Percentiles rank a stretch among this genome's conserved stretches.
phyloP scores from a whole-genome alignment of 2,329 filamentous ascomycete genomes.

The Graphilbum sp. region DNA sequence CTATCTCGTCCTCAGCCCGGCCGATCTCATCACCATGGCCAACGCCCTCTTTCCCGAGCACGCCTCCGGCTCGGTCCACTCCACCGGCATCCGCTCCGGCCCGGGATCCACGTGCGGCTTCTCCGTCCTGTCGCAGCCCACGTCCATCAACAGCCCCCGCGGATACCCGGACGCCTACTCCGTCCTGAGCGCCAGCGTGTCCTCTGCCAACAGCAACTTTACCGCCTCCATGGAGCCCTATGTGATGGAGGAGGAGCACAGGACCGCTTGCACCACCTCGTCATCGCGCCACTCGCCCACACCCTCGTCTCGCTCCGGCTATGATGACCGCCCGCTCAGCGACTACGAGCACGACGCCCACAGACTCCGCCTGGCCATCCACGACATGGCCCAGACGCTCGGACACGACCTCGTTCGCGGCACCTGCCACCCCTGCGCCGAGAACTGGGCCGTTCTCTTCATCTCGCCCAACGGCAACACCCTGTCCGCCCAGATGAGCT shows the following conservation, averaged over 20 bases:
- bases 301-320: constrained; percentile 11
- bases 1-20: constrained; percentile 63
- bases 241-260: constrained; percentile 43
- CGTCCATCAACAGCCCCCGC: constrained; percentile 31
- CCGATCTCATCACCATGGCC: constrained; percentile 64
- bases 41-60: constrained; percentile 71
- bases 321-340: constrained; percentile 27
- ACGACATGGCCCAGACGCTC: constrained; percentile 52
- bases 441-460: constrained; percentile 71
- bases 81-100: constrained; percentile 45
- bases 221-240: constrained; percentile 49
- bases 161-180: constrained; percentile 46
- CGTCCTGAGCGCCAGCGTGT: constrained; percentile 55
- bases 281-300: constrained; percentile 36
- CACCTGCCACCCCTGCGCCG: constrained; percentile 61
- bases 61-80: constrained; percentile 45
- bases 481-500: constrained; percentile 56
- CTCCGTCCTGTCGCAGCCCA: constrained; percentile 51
- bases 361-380: constrained; percentile 48
- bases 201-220: constrained; percentile 54
- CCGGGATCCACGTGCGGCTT: constrained; percentile 53
- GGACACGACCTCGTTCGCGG: constrained; percentile 49
- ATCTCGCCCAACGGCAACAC: constrained; percentile 56
- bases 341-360: constrained; percentile 49
- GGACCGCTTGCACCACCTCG: constrained; percentile 26